A percentile compares a stretch with the other conserved stretches of the same genome.
Evolutionary conservation across 139 green algal genomes (phyloP).

Genomic region (Trebouxia sp.): DNA sequence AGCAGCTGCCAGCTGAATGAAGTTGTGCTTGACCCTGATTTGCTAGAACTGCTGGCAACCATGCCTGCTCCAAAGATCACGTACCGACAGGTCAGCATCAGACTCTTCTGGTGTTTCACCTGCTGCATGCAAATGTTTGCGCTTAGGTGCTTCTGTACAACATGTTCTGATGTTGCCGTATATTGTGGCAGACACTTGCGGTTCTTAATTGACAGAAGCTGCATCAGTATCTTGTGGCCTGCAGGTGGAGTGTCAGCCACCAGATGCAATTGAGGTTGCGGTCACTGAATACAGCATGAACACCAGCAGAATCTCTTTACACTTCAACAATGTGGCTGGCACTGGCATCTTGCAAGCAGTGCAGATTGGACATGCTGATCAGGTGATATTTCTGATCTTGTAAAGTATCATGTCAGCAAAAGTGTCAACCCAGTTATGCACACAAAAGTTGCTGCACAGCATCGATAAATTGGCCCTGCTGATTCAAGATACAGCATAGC

Average conservation of each 20-base stretch:
- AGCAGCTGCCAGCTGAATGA: not conserved
- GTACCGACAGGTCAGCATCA: not conserved
- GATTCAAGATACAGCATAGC: too few relatives aligned
- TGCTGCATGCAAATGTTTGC: too few relatives aligned
- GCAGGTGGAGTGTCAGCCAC: conserved; percentile 1
- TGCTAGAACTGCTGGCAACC: not conserved
- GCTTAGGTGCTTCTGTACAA: too few relatives aligned
- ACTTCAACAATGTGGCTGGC: not conserved
- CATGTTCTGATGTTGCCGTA: too few relatives aligned
- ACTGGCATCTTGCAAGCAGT: not conserved
- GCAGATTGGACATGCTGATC: conserved; percentile 8
- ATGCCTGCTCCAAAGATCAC: not conserved
- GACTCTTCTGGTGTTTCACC: too few relatives aligned
- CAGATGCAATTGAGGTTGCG: not conserved
- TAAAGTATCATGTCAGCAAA: too few relatives aligned
- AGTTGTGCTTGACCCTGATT: not conserved
- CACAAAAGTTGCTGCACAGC: too few relatives aligned
- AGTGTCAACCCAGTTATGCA: not conserved
- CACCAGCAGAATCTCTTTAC: not conserved
- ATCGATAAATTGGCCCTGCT: too few relatives aligned
- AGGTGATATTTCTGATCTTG: not conserved
- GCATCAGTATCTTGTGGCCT: too few relatives aligned
- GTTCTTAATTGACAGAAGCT: too few relatives aligned
- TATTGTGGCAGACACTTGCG: too few relatives aligned
- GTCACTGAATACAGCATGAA: conserved; percentile 7